Percentiles rank a stretch among this genome's conserved stretches.
phyloP scores from a whole-genome alignment of 2,329 filamentous ascomycete genomes.

The Fusarium sp. region DNA sequence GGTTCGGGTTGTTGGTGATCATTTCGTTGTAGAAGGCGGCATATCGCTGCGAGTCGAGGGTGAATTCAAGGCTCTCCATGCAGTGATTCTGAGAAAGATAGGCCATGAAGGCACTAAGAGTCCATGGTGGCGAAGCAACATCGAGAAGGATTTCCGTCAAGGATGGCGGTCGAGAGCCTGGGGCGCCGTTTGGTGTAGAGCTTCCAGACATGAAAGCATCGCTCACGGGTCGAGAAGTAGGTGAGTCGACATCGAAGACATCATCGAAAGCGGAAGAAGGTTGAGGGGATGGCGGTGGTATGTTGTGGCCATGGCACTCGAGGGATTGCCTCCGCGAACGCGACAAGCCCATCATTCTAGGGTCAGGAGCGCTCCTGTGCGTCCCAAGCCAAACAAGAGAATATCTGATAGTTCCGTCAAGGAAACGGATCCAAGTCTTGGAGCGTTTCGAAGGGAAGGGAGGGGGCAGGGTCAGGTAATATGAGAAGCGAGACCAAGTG shows the following conservation, averaged over 20 bases:
- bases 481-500: slow-evolving; percentile 25
- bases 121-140: slow-evolving; percentile 87
- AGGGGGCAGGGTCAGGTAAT: slow-evolving; percentile 41
- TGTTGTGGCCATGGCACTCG: slow-evolving; percentile 55
- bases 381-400: slow-evolving; percentile 35
- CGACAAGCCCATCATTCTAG: slow-evolving; percentile 58
- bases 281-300: slow-evolving; percentile 57
- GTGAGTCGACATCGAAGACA: slow-evolving; percentile 56
- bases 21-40: slow-evolving; percentile 66
- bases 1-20: slow-evolving; percentile 51
- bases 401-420: slow-evolving; percentile 18
- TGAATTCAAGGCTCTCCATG: slow-evolving; percentile 95
- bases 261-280: slow-evolving; percentile 59
- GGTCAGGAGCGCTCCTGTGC: slow-evolving; percentile 31
- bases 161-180: slow-evolving; percentile 66
- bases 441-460: slow-evolving; percentile 30
- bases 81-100: slow-evolving; percentile 98
- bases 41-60: slow-evolving; percentile 91
- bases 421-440: slow-evolving; percentile 21
- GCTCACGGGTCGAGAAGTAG: slow-evolving; percentile 62
- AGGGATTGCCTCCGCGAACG: slow-evolving; percentile 59
- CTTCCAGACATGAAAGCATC: slow-evolving; percentile 58
- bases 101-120: slow-evolving; percentile 91
- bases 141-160: slow-evolving; percentile 90
- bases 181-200: slow-evolving; percentile 49